Percentiles rank a stretch among this genome's conserved stretches.
Conservation (phyloP, 495 filamentous ascomycete genomes). For the Clavariopsis aquatica region DNA sequence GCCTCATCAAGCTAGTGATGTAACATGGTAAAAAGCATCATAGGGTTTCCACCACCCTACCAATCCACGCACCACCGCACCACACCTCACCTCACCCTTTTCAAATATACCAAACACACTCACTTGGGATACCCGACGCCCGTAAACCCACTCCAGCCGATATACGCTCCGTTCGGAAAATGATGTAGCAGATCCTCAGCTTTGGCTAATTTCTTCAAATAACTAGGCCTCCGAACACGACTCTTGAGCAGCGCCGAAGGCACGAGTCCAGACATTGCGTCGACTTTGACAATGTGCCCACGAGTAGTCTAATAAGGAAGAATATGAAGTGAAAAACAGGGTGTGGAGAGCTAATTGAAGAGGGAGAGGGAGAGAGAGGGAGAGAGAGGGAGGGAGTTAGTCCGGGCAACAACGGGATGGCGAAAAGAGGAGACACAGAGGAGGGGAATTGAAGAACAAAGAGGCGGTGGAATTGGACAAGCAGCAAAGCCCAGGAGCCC, state of each 20-base stretch:
- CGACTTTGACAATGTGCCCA: background rate
- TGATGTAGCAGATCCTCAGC: conserved; percentile 77
- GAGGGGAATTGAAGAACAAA: background rate
- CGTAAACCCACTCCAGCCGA: conserved; percentile 91
- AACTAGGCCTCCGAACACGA: conserved; percentile 71
- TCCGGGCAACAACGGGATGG: background rate
- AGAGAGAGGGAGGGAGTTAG: conserved; percentile 2
- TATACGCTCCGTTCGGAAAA: conserved; percentile 79
- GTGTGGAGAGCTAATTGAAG: no score
- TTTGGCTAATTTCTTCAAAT: conserved; percentile 75
- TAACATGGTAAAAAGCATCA: no score
- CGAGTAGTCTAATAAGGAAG: no score
- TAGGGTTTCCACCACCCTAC: no score
- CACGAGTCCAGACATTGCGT: conserved; percentile 39
- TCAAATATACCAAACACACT: conserved; percentile 39
- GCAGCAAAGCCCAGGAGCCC: no score
- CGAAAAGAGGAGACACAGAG: background rate
- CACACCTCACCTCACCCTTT: no score
- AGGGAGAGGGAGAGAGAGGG: background rate
- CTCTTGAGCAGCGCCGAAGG: conserved; percentile 73
- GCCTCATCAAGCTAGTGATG: no score
- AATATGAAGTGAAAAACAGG: no score
- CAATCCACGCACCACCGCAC: no score
- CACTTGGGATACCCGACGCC: conserved; percentile 90
- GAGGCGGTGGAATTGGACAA: no score